Evolutionary conservation across 345 rosid species (phyloP).

Genomic region (Pelargonium nanum): DNA sequence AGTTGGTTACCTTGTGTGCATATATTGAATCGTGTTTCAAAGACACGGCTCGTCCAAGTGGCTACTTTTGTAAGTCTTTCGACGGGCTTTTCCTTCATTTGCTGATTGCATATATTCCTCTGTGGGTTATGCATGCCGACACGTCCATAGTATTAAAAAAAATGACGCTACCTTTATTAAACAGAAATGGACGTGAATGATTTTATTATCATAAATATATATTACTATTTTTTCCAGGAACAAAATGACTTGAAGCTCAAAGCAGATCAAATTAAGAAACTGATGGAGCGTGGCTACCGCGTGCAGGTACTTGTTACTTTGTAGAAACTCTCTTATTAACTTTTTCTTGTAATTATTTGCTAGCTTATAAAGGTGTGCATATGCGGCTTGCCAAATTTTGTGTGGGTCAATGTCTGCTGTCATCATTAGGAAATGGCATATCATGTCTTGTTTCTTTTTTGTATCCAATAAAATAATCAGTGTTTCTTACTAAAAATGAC

Average conservation of each 20-base stretch:
- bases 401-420: too few relatives aligned
- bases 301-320: conserved; percentile 46
- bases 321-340: background rate
- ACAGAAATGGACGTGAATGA: background rate
- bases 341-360: background rate
- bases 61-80: too few relatives aligned
- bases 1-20: too few relatives aligned
- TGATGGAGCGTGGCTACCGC: conserved; percentile 64
- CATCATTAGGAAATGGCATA: too few relatives aligned
- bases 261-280: conserved; percentile 40
- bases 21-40: background rate
- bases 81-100: background rate
- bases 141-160: background rate
- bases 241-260: conserved; percentile 55
- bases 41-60: background rate
- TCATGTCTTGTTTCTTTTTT: too few relatives aligned
- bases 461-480: too few relatives aligned
- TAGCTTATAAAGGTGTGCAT: background rate
- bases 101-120: background rate
- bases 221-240: conserved; percentile 35
- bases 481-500: too few relatives aligned
- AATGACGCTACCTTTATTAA: background rate
- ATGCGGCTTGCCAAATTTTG: background rate
- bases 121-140: background rate
- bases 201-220: background rate